Percentiles rank a stretch among this genome's conserved stretches.
Conservation (phyloP, 768 basidiomycete genomes). For the Suillus variegatus region DNA sequence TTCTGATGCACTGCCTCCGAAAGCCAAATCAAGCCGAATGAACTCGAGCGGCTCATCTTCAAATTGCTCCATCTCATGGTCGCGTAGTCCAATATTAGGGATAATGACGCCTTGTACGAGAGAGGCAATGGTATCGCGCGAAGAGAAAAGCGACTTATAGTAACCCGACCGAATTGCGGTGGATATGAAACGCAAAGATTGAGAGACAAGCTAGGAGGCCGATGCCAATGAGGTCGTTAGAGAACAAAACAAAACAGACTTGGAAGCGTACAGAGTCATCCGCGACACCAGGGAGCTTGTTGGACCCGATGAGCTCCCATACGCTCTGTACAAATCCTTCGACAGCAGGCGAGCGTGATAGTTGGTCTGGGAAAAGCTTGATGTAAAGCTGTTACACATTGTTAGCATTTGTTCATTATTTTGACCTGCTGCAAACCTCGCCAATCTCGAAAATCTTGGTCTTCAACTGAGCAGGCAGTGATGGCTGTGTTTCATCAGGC, state of each 20-base stretch:
- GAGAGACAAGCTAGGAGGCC: slow-evolving; percentile 72
- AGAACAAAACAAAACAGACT: neutral
- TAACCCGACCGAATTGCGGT: slow-evolving; percentile 88
- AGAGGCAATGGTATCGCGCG: slow-evolving; percentile 75
- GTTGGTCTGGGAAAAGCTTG: slow-evolving; percentile 80
- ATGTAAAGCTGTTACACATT: slow-evolving; percentile 60
- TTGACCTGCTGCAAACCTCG: slow-evolving; percentile 53
- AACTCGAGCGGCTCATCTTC: slow-evolving; percentile 97
- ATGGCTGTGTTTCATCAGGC: slow-evolving; percentile 82
- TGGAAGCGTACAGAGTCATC: slow-evolving; percentile 65
- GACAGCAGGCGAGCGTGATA: slow-evolving; percentile 62
- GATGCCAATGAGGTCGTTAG: neutral
- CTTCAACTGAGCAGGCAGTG: slow-evolving; percentile 87
- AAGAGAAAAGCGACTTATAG: slow-evolving; percentile 79
- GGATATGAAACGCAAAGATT: slow-evolving; percentile 88
- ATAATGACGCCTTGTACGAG: slow-evolving; percentile 90
- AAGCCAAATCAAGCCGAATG: slow-evolving; percentile 82
- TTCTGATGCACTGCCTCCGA: slow-evolving; percentile 54
- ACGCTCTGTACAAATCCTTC: slow-evolving; percentile 80
- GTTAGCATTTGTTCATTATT: slow-evolving; percentile 5
- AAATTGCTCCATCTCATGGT: slow-evolving; percentile 92
- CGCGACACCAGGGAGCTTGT: slow-evolving; percentile 64
- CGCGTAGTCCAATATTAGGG: slow-evolving; percentile 87
- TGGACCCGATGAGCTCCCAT: slow-evolving; percentile 81
- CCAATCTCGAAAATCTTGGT: slow-evolving; percentile 88